A percentile compares a stretch with the other conserved stretches of the same genome.
Conservation (phyloP, 73 alveolate genomes). For the Paramecium tetraurelia region DNA sequence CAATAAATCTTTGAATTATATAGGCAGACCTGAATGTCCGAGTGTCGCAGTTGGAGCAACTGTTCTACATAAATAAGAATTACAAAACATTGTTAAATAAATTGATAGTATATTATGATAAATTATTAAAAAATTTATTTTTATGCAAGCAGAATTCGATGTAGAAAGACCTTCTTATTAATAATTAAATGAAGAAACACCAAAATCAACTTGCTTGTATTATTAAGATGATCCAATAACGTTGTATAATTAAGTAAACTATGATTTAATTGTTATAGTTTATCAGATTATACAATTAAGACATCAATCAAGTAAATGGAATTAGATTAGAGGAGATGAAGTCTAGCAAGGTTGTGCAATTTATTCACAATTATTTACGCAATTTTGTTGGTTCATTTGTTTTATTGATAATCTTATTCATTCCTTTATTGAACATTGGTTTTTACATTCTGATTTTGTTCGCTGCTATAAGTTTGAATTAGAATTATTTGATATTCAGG, state of each 20-base stretch:
- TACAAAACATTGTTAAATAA: background rate
- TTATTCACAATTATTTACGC: background rate
- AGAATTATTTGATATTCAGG: background rate
- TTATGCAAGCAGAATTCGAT: background rate
- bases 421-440: background rate
- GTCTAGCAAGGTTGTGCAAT: background rate
- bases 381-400: background rate
- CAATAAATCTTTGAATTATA: background rate
- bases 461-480: background rate
- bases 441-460: background rate
- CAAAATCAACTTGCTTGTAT: background rate
- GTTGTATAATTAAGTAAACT: background rate
- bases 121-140: background rate
- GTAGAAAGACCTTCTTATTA: background rate
- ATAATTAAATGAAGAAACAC: background rate
- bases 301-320: background rate
- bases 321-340: background rate
- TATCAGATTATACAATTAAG: background rate
- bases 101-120: slow-evolving; percentile 1
- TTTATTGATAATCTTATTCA: background rate
- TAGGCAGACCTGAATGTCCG: slow-evolving; percentile 37
- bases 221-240: background rate
- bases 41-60: slow-evolving; percentile 20
- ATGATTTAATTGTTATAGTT: background rate
- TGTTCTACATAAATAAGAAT: background rate